Base-by-base conservation (phyloP, 345 rosid genomes). In the Eucalyptus tenuipes region DNA sequence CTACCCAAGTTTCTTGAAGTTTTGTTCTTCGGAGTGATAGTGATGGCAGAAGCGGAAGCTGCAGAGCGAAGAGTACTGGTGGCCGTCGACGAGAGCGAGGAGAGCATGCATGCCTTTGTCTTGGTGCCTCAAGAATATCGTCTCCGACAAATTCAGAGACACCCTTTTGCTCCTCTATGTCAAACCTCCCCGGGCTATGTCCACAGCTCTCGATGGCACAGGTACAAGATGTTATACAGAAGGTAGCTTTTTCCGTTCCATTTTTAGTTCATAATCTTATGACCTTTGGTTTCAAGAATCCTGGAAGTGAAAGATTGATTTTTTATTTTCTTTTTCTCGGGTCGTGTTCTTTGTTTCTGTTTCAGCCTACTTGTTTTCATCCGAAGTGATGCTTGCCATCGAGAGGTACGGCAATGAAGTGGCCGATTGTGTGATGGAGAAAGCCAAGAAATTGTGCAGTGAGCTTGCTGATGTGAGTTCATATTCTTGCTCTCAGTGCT, bases 21-120 rank as follows among this genome's bases (percentile, higher is more conserved):
- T 37, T 37, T 75, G 64, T 24, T 75, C 37, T 20, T 47, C 49
- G 49, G 71, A 86, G 89, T 66, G 86, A 88, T 37, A 55, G 48
- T 37, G 80, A 86, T 81, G 88, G 90, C 89, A 16, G 89, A 88
- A 29, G 89, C 27, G 42, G 91, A 59, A 44, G 91, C 15, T 8
- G 88, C 89, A 68, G 90, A 89, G 86, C 89, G 94, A 87, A 94
- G 90, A 90, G 88, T 94, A 33, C 85, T 94, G 81, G 95, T 94
- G 89, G 96, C 95, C 8, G 94, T 95, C 49, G 96, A 94, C 80
- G 94, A 94, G 89, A 88, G 96, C 49, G 95, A 91, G 61, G 96
- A 95, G 93, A 94, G 97, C 93, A 89, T 91, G 92, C 84, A 94
- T 52, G 97, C 97, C 22, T 94, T 94, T 95, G 31, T 85, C 93